phyloP scores from a whole-genome alignment of 1,284 basidiomycete species.

The Mycocalia duriaeana region DNA sequence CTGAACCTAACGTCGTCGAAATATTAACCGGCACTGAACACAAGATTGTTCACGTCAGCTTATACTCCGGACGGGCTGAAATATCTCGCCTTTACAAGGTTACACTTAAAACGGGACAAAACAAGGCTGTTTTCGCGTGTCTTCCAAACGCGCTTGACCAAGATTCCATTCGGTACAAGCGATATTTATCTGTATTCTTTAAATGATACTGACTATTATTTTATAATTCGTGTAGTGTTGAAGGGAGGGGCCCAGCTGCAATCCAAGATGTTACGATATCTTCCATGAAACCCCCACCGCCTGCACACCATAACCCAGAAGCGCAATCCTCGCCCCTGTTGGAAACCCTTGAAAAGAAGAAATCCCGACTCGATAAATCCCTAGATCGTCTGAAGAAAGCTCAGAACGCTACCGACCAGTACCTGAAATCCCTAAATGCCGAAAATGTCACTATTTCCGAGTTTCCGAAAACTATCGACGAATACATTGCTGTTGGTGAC shows the following conservation, averaged over 20 bases:
- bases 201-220: conserved; percentile 19
- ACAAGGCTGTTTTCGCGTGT: conserved; percentile 19
- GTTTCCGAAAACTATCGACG: conserved; percentile 16
- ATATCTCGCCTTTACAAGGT: conserved; percentile 21
- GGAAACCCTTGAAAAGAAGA: too few relatives aligned
- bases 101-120: conserved; percentile 21
- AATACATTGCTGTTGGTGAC: conserved; percentile 19
- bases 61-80: conserved; percentile 26
- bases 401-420: conserved; percentile 14
- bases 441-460: conserved; percentile 18
- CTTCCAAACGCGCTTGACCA: conserved; percentile 22
- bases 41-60: conserved; percentile 17
- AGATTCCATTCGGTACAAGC: conserved; percentile 25
- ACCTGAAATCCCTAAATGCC: conserved; percentile 16
- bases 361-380: conserved; percentile 15
- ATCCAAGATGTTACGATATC: conserved; percentile 32
- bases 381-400: conserved; percentile 20
- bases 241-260: conserved; percentile 27
- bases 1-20: background rate
- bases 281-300: conserved; percentile 6
- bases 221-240: conserved; percentile 28
- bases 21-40: background rate
- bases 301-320: conserved; percentile 11
- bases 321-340: conserved; percentile 15
- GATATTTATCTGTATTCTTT: conserved; percentile 20